A percentile compares a stretch with the other conserved stretches of the same genome.
Evolutionary conservation across 768 basidiomycete species (phyloP).

Genomic region (Kwoniella dendrophila): DNA sequence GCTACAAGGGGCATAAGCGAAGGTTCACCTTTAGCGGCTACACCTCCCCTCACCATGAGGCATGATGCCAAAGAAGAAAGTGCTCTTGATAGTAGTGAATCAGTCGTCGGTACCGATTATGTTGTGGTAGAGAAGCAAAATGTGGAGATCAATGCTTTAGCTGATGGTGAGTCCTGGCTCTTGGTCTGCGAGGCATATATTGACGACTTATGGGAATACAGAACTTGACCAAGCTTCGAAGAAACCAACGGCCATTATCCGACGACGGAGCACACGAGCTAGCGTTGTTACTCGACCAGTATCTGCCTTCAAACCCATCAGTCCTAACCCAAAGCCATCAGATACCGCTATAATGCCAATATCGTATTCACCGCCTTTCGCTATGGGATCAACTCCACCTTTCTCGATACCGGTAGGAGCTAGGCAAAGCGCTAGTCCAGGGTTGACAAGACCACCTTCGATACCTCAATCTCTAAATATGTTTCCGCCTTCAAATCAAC

Average conservation of each 20-base stretch:
- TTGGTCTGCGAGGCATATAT: neutral
- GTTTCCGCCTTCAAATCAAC: constrained; percentile 37
- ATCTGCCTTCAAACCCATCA: constrained; percentile 48
- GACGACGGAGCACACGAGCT: constrained; percentile 53
- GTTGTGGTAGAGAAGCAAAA: constrained; percentile 90
- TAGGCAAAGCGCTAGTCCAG: constrained; percentile 22
- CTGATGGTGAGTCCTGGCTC: constrained; percentile 71
- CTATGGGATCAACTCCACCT: constrained; percentile 55
- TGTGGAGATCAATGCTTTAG: constrained; percentile 86
- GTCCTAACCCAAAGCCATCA: constrained; percentile 2
- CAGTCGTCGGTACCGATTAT: constrained; percentile 66
- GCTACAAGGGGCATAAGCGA: constrained; percentile 27
- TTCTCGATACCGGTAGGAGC: constrained; percentile 50
- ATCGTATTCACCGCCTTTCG: constrained; percentile 55
- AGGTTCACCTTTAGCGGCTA: constrained; percentile 46
- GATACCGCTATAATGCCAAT: constrained; percentile 29
- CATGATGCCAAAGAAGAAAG: constrained; percentile 34
- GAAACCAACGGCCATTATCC: constrained; percentile 50
- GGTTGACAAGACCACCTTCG: constrained; percentile 30
- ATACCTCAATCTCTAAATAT: constrained; percentile 31
- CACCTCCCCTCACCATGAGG: constrained; percentile 42
- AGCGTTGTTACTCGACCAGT: constrained; percentile 49
- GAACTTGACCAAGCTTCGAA: constrained; percentile 58
- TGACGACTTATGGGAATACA: constrained; percentile 20
- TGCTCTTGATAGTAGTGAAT: constrained; percentile 32